Evolutionary conservation across 768 basidiomycete species (phyloP).

Genomic region (Phylloporus scabripes): DNA sequence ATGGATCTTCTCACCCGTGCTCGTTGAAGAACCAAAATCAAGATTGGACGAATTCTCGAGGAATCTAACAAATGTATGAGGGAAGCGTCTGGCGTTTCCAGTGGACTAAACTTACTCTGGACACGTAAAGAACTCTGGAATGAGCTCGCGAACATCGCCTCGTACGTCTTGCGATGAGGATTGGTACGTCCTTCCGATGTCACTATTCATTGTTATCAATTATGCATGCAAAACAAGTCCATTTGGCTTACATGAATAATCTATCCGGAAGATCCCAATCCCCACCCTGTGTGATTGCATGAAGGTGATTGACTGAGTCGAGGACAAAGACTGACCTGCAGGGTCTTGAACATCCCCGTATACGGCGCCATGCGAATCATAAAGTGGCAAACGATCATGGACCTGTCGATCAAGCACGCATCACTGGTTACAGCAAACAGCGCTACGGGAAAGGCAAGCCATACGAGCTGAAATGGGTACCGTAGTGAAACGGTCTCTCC

Average conservation of each 20-base stretch:
- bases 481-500: conserved; percentile 88
- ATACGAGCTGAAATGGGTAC: conserved; percentile 86
- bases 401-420: conserved; percentile 27
- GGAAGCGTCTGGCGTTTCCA: not conserved
- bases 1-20: conserved; percentile 73
- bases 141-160: conserved; percentile 90
- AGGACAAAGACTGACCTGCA: conserved; percentile 43
- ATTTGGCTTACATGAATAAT: conserved; percentile 57
- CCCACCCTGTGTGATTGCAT: conserved; percentile 56
- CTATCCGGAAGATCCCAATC: conserved; percentile 93
- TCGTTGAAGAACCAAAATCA: conserved; percentile 75
- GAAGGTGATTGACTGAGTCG: not conserved
- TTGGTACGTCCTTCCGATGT: conserved; percentile 73
- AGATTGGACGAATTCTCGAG: conserved; percentile 72
- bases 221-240: not conserved
- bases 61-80: conserved; percentile 47
- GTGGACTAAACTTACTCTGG: conserved; percentile 51
- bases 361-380: conserved; percentile 86
- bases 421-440: conserved; percentile 4
- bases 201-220: conserved; percentile 38
- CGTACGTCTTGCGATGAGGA: conserved; percentile 83
- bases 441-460: not conserved
- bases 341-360: conserved; percentile 91
- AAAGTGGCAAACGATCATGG: conserved; percentile 96
- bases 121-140: conserved; percentile 83